Base-by-base conservation (phyloP, 306 rosid species). In the Quillaja saponaria region DNA sequence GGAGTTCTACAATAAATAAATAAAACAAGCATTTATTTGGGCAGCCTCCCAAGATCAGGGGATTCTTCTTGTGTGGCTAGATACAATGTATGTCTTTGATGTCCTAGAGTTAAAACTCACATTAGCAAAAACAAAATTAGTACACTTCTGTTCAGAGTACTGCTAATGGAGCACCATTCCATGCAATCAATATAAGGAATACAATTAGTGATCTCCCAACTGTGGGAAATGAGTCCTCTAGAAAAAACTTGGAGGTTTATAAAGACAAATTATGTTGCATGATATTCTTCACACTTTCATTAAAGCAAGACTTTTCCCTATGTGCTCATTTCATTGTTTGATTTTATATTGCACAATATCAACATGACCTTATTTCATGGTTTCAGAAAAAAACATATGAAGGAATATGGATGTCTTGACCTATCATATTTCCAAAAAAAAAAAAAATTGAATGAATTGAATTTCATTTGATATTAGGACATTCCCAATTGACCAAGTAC, bases 21-120 rank as follows among this genome's bases (percentile, higher is more conserved):
- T 96, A 71, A 92, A 89, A 71, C 81, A 95, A 63, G 99, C 96
- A 57, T 92, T 92, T 70, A 89, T 92, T 70, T 92, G 99, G 99
- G 99, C 99, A 63, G 99, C 99, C 13, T 81, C 96, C 20, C 96
- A 96, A 0, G 91, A 83, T n/a, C n/a, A n/a, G 33, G 95, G 87
- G 65, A 75, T 70, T 48, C 95, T 92, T 50, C 99, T 96, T 0
- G 99, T 86, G 64, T 92, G 99, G 99, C 99, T 95, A 7, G 97
- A 92, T 79, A 96, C 99, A 55, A 76, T 92, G 95, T 95, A 92
- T 34, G 99, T 89, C 19, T 89, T 92, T 75, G 69, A 83, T 15
- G 88, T 85, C 40, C 99, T 96, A 0, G 91, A 92, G 76, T 73
- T 92, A 76, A 89, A 66, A 78, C 78, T 92, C 51, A 38, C 76